These are phyloP conservation scores for Zygnema circumcarinatum DNA, from an alignment of 139 green algal genomes.

Conservation along the genomic window DNA sequence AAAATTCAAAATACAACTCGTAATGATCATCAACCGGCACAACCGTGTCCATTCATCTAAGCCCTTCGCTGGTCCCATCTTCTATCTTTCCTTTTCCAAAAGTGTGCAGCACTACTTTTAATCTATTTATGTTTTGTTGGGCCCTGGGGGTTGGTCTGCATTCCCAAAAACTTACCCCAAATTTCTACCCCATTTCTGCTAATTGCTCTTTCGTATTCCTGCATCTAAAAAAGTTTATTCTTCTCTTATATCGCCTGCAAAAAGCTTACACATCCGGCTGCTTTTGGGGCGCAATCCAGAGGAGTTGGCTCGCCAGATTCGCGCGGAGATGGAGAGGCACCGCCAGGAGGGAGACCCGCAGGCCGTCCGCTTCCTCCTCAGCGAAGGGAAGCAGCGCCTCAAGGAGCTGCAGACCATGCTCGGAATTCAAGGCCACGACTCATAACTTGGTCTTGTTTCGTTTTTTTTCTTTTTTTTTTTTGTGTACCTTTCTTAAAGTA, in stretches of 20 bases:
- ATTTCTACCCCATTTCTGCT: too few species aligned
- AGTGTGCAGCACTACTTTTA: too few species aligned
- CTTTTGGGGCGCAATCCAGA: slow-evolving; percentile 7
- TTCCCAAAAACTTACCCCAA: not conserved
- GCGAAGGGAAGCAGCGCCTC: not conserved
- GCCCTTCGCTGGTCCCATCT: too few species aligned
- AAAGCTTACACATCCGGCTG: not conserved
- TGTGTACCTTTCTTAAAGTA: too few species aligned
- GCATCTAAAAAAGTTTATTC: not conserved
- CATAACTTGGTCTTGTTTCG: too few species aligned
- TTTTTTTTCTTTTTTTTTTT: too few species aligned
- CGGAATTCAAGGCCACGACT: not conserved
- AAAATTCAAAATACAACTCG: too few species aligned
- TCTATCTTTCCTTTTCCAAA: too few species aligned
- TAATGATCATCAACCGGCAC: too few species aligned
- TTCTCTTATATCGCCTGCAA: not conserved
- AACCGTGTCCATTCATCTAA: too few species aligned
- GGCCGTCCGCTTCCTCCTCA: slow-evolving; percentile 14
- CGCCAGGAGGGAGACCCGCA: slow-evolving; percentile 6
- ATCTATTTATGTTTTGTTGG: not conserved
- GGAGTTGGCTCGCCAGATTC: not conserved
- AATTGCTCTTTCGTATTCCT: not conserved
- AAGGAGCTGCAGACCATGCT: slow-evolving; percentile 30
- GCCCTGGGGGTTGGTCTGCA: not conserved
- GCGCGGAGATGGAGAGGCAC: slow-evolving; percentile 2